phyloP scores from a whole-genome alignment of 306 rosid species.

The Vigna nakashimae region DNA sequence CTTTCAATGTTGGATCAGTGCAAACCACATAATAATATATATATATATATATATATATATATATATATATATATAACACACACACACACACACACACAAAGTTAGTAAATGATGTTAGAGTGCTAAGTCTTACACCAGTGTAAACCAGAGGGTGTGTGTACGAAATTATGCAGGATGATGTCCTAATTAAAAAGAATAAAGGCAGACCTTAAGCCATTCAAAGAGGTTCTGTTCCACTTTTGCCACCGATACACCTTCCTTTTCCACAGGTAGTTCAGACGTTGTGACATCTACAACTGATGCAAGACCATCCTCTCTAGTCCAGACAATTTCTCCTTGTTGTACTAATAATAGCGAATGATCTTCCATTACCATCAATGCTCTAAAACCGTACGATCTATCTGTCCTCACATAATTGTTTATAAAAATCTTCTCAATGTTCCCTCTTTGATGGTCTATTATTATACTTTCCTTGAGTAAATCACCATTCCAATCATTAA shows the following conservation, averaged over 20 bases:
- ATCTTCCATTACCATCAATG: constrained; percentile 93
- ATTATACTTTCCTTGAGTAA: constrained; percentile 75
- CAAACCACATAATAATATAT: no score
- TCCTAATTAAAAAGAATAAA: constrained; percentile 30
- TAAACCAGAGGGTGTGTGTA: background rate
- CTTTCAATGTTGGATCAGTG: background rate
- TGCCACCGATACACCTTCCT: constrained; percentile 84
- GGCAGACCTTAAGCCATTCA: constrained; percentile 92
- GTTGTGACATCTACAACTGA: constrained; percentile 84
- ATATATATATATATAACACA: no score
- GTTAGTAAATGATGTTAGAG: background rate
- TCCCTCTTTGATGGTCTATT: constrained; percentile 77
- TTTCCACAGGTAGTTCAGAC: constrained; percentile 90
- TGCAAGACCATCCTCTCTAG: constrained; percentile 98
- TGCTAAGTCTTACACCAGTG: background rate
- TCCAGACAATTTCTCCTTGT: constrained; percentile 97
- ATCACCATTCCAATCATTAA: constrained; percentile 67
- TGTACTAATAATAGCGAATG: constrained; percentile 89
- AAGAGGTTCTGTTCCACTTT: constrained; percentile 94
- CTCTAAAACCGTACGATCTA: constrained; percentile 91
- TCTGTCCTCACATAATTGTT: constrained; percentile 89
- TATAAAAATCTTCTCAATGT: constrained; percentile 73
- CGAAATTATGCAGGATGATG: constrained; percentile 1
- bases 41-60: no score
- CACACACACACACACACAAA: no score